Evolutionary conservation across 495 filamentous ascomycete species (phyloP).

Genomic region (Hypoxylon cercidicola): DNA sequence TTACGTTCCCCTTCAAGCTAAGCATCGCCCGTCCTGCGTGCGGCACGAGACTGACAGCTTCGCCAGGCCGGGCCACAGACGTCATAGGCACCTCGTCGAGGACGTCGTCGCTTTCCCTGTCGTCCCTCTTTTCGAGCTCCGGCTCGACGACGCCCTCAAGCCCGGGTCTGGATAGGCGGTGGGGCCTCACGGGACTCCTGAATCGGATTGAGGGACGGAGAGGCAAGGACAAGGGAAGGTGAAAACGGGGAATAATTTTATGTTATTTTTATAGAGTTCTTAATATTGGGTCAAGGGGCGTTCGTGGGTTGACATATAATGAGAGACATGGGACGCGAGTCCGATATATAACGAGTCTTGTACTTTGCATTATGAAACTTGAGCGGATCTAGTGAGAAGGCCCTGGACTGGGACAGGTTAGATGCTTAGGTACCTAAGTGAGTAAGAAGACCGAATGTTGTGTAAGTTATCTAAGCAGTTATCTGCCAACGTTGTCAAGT

Average conservation of each 20-base stretch:
- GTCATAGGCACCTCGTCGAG: constrained; percentile 37
- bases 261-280: neutral
- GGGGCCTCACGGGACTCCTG: constrained; percentile 18
- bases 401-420: too few species aligned
- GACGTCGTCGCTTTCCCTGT: constrained; percentile 26
- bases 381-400: too few species aligned
- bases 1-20: constrained; percentile 2
- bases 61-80: constrained; percentile 35
- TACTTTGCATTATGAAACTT: too few species aligned
- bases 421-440: too few species aligned
- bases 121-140: constrained; percentile 29
- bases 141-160: constrained; percentile 5
- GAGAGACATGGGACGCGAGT: too few species aligned
- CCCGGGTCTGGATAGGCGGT: constrained; percentile 17
- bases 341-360: too few species aligned
- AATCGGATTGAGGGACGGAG: constrained; percentile 33
- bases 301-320: neutral
- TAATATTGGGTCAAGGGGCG: neutral
- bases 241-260: neutral
- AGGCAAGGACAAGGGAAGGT: neutral
- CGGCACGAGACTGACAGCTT: constrained; percentile 5
- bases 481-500: too few species aligned
- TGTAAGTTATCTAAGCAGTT: too few species aligned
- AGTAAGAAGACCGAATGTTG: too few species aligned
- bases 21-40: neutral